phyloP scores from a whole-genome alignment of 2,329 filamentous ascomycete species.

The Hymenoscyphus occultus region DNA sequence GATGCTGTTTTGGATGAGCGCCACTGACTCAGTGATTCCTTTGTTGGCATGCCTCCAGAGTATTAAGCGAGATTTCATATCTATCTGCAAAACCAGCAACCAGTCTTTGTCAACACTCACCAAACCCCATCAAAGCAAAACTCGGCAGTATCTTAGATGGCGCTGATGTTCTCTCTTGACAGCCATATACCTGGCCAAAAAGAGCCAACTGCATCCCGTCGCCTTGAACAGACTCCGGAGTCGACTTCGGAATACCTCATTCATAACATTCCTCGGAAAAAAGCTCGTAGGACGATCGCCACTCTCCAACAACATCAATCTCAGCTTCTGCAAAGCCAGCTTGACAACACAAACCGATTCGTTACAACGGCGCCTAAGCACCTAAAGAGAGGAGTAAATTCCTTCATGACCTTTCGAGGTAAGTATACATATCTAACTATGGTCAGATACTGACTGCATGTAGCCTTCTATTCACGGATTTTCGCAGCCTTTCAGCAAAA shows the following conservation, averaged over 20 bases:
- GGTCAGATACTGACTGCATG: neutral
- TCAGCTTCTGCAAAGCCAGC: neutral
- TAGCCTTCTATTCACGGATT: conserved; percentile 20
- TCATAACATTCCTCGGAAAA: neutral
- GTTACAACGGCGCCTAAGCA: neutral
- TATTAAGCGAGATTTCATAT: neutral
- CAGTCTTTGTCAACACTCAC: neutral
- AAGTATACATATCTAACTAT: conserved; percentile 7
- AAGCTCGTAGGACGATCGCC: neutral
- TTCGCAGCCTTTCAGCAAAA: conserved; percentile 25
- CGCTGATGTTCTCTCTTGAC: neutral
- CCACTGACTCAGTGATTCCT: neutral
- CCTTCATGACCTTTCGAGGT: conserved; percentile 25
- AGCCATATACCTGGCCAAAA: neutral
- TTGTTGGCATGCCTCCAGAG: neutral
- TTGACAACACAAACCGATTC: neutral
- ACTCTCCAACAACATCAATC: neutral
- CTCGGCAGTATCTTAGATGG: neutral
- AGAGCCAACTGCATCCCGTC: neutral
- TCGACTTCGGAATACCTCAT: neutral
- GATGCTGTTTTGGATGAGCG: neutral
- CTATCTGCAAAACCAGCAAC: neutral
- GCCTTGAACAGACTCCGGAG: neutral
- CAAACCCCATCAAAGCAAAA: neutral
- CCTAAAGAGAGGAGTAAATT: conserved; percentile 19